Base-by-base conservation (phyloP, 306 rosid species). In the Castanea crenata region DNA sequence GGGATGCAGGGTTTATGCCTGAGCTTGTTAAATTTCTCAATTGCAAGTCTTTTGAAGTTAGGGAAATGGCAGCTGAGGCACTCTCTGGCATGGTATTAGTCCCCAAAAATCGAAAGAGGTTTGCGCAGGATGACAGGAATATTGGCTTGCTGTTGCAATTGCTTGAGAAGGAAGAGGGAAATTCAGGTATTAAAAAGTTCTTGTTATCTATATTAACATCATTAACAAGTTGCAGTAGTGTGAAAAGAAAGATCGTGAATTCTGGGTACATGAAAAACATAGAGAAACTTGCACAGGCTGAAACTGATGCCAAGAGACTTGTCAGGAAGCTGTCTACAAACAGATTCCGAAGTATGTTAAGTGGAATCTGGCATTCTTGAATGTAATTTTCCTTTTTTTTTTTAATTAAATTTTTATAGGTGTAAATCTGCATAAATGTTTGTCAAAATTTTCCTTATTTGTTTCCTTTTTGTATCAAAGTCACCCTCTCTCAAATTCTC, bases 231-330 rank as follows among this genome's bases (percentile, higher is more conserved):
- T 85, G 97, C 84, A 89, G 83, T 79, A 86, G 98, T 82, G 97
- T 94, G 74, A 89, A 91, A 80, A 89, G 86, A 62, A 94, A 90
- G 90, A 94, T 94, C 81, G 86, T 81, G 49, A 84, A 82, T 82
- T 91, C 95, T 59, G 94, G 94, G 38, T 88, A 86, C 78, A 81
- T 88, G 78, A 90, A 90, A 76, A 91, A 88, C 85, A 85, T 94
- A 72, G 92, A 94, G 82, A 92, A 89, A 78, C 93, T 94, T 59
- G 98, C 98, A 79, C 94, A 92, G 74, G 87, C 92, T 57, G 90
- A 90, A 74, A 91, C 89, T 41, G 98, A 94, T 84, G 98, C 98
- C 64, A 94, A 94, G 88, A 94, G 84, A 74, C 94, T 94, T 55
- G 97, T 90, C 32, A 91, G 85, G 84, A 94, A 92, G 81, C 80